A percentile compares a stretch with the other conserved stretches of the same genome.
Conservation (phyloP, 2,329 filamentous ascomycete genomes). For the Diaporthe eres region DNA sequence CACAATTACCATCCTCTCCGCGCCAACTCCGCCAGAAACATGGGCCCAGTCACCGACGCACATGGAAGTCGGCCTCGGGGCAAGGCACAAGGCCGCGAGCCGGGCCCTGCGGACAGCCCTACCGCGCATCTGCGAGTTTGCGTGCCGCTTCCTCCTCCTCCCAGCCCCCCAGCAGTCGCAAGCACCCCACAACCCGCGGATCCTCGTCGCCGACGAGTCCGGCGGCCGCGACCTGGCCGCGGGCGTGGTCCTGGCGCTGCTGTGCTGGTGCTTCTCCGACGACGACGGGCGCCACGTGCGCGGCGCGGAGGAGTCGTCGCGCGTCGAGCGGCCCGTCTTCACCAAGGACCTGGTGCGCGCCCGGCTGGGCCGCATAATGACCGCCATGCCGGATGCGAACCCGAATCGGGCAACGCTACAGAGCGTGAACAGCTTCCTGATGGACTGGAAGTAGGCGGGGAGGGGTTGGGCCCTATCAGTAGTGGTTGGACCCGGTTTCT, state of each 20-base stretch:
- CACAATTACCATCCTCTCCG: slow-evolving; percentile 59
- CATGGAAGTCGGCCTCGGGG: slow-evolving; percentile 74
- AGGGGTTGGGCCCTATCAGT: not conserved
- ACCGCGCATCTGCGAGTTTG: slow-evolving; percentile 72
- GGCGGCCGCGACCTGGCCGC: slow-evolving; percentile 84
- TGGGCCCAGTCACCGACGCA: slow-evolving; percentile 55
- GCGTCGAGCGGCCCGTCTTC: slow-evolving; percentile 54
- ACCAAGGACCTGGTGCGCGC: slow-evolving; percentile 84
- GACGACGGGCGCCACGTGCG: slow-evolving; percentile 67
- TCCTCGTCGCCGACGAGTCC: slow-evolving; percentile 78
- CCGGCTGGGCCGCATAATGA: slow-evolving; percentile 86
- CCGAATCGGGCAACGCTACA: slow-evolving; percentile 89
- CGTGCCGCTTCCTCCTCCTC: slow-evolving; percentile 54
- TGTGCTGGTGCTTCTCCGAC: slow-evolving; percentile 78
- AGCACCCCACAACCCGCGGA: not conserved
- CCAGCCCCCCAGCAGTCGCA: not conserved
- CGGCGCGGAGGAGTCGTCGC: slow-evolving; percentile 42
- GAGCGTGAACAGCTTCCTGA: slow-evolving; percentile 91
- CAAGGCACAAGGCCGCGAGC: slow-evolving; percentile 81
- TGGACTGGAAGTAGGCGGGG: slow-evolving; percentile 63
- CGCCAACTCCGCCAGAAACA: slow-evolving; percentile 59
- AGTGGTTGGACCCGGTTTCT: no score
- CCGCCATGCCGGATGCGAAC: slow-evolving; percentile 82
- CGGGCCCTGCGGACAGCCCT: slow-evolving; percentile 84
- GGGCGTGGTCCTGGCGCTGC: slow-evolving; percentile 80